Base-by-base conservation (phyloP, 768 basidiomycete species). In the Suillus bovinus region DNA sequence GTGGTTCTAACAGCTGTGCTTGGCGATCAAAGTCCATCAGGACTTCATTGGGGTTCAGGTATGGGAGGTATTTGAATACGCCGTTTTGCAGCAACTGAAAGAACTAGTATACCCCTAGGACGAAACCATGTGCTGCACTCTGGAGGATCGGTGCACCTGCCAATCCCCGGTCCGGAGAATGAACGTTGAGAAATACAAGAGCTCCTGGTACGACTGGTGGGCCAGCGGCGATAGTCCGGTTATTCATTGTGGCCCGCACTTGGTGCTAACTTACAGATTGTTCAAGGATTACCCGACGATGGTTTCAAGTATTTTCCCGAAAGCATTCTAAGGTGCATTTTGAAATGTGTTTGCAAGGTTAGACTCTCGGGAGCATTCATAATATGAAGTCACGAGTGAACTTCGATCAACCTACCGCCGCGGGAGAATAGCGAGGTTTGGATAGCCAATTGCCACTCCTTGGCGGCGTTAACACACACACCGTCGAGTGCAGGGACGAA, bases 381-480 rank as follows among this genome's bases (percentile, higher is more conserved):
- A 5, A 62, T 59, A 39, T 58, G 68, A 72, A 72, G 42, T 62
- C 47, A 64, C 44, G 66, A 66, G 24, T 27, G 34, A 10, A 71
- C 70, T 72, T 76, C 68, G 72, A 74, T 72, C 61, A 65, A 65
- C 72, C 67, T 74, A 67, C 41, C 53, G 62, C 72, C 74, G 74
- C 72, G 74, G 73, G 71, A 71, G 55, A 61, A 63, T 17, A 33
- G 54, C 41, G 60, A 64, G 38, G 44, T 41, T 5, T 58, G 34
- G 47, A 65, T 47, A 49, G 49, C 65, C 31, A 55, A 61, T 36
- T 36, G 46, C 5, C 8, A n/a, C n/a, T n/a, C 10, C 24, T 10
- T 56, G 36, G 54, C 54, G 36, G 36, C 3, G 36, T 56, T 27
- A 39, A 13, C 27, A n/a, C n/a, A n/a, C n/a, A n/a, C n/a, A n/a